Evolutionary conservation across 1,284 basidiomycete species (phyloP).

Genomic region (Leccinum cinnamomeum): DNA sequence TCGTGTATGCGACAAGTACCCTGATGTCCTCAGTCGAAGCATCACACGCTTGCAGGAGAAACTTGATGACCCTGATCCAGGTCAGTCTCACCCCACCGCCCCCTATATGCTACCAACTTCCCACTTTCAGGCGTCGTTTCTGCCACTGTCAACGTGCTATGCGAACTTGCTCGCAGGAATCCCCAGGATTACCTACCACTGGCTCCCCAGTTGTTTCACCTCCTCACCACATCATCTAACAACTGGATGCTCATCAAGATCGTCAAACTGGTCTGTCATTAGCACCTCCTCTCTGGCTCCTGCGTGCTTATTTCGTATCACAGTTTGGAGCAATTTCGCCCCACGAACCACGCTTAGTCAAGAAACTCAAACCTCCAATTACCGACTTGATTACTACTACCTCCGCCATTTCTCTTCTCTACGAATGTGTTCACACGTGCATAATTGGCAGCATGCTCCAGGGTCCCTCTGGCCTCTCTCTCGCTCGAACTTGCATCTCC

Average conservation of each 20-base stretch:
- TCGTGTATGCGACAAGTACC: constrained; percentile 76
- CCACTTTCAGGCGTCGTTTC: constrained; percentile 75
- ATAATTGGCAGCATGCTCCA: constrained; percentile 97
- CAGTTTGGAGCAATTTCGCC: constrained; percentile 92
- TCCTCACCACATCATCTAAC: constrained; percentile 93
- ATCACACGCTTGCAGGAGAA: constrained; percentile 79
- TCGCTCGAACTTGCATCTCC: constrained; percentile 89
- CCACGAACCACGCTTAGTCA: constrained; percentile 89
- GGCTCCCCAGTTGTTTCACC: constrained; percentile 91
- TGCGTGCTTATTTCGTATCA: constrained; percentile 11
- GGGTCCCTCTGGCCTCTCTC: constrained; percentile 71
- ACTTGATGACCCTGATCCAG: constrained; percentile 81
- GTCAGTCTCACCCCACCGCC: constrained; percentile 39
- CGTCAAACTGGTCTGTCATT: constrained; percentile 78
- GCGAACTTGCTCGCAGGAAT: constrained; percentile 84
- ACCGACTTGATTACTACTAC: constrained; percentile 95
- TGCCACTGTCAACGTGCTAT: constrained; percentile 92
- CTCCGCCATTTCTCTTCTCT: constrained; percentile 91
- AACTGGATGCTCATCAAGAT: constrained; percentile 99
- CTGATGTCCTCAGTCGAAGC: constrained; percentile 69
- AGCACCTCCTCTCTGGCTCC: background rate
- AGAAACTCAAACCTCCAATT: constrained; percentile 91
- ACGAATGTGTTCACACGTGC: constrained; percentile 98
- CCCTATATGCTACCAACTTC: background rate
- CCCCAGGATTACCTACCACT: constrained; percentile 80